Percentiles rank a stretch among this genome's conserved stretches.
Evolutionary conservation across 805 yeast species (phyloP).

Genomic region (Wickerhamomyces ciferrii): DNA sequence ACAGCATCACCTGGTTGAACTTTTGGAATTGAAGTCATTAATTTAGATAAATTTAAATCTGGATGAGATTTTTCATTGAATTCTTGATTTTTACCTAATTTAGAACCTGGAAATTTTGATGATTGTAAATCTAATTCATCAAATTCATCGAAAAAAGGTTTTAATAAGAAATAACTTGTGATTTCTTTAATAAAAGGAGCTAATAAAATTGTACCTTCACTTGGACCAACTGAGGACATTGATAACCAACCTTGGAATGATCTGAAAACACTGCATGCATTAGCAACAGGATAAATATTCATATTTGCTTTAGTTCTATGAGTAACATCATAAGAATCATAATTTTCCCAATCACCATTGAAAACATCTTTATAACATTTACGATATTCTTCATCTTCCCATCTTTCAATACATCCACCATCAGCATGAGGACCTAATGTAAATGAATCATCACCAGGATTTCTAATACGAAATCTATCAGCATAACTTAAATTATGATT

Average conservation of each 20-base stretch:
- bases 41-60: slow-evolving; percentile 14
- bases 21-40: slow-evolving; percentile 31
- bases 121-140: slow-evolving; percentile 27
- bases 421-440: slow-evolving; percentile 36
- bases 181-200: slow-evolving; percentile 31
- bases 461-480: slow-evolving; percentile 36
- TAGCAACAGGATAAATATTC: slow-evolving; percentile 25
- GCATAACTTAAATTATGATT: slow-evolving; percentile 32
- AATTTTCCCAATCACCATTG: slow-evolving; percentile 36
- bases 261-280: slow-evolving; percentile 30
- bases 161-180: slow-evolving; percentile 33
- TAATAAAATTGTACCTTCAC: slow-evolving; percentile 35
- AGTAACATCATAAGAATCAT: slow-evolving; percentile 33
- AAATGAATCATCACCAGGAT: slow-evolving; percentile 28
- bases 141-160: slow-evolving; percentile 33
- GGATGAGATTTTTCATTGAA: slow-evolving; percentile 26
- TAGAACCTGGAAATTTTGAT: slow-evolving; percentile 32
- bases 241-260: slow-evolving; percentile 42
- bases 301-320: slow-evolving; percentile 28
- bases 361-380: slow-evolving; percentile 30
- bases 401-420: slow-evolving; percentile 37
- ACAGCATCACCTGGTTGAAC: slow-evolving; percentile 39
- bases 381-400: slow-evolving; percentile 39
- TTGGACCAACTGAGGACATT: slow-evolving; percentile 27
- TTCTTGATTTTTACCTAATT: slow-evolving; percentile 32